Evolutionary conservation across 1,139 yeast genomes (phyloP), one percentile per base, ranked within the genome.

Genomic region (Magnusiomyces tetraspermus): DNA sequence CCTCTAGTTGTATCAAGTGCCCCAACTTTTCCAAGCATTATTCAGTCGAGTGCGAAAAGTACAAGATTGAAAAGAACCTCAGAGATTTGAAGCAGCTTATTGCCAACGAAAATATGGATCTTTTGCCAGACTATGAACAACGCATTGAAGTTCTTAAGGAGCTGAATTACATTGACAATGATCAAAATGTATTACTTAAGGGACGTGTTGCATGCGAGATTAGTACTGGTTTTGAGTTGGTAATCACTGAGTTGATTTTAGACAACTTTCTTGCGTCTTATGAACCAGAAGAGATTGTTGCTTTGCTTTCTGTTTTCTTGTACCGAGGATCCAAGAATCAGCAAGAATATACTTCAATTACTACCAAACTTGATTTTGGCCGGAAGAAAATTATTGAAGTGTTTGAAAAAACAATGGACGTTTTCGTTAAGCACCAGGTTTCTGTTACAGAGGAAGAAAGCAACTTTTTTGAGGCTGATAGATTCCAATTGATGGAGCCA

Each of bases 121-220:
- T 94, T 51, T 73, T 92, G 47, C 98, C 98, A 0, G 97, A 92
- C 66, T 92, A 92, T 64, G 95, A 89, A 61, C 96, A 88, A 67
- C 78, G 98, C 61, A 72, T 92, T 48, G 77, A 76, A 47, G 96
- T 92, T 3, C 74, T 92, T 55, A 79, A 81, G 61, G 79, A 79
- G 24, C 73, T 89, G 30, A 87, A 81, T 17, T 94, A 85, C 64
- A 83, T 94, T 51, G 96, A 92, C 63, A 74, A 72, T 2, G 76
- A 80, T 50, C 80, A 83, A 57, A 87, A 85, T 59, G 97, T 92
- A 21, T 78, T 82, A 40, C 74, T 90, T 59, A 94, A 94, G 71
- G 99, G 99, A 48, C 78, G 98, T 64, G 89, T 83, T 50, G 97
- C 97, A 0, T 90, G 98, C 70, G 98, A 92, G 64, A 92, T 92